These are phyloP conservation scores for Tetrastigma voinierianum DNA, from an alignment of 164 flowering plant genomes.

Conservation along the genomic window DNA sequence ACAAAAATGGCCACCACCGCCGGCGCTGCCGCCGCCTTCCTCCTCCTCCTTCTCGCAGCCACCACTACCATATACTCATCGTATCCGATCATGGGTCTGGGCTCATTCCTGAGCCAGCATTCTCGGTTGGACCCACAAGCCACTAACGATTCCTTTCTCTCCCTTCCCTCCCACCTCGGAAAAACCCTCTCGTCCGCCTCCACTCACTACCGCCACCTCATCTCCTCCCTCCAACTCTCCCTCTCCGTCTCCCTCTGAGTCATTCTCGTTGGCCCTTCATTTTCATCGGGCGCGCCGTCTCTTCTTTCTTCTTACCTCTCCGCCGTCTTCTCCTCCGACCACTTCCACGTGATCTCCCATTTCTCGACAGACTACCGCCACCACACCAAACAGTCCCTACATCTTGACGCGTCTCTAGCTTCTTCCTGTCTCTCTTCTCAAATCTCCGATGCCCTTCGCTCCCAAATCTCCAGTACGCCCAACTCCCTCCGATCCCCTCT, in stretches of 20 bases:
- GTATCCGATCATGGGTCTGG: constrained; percentile 65
- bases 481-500: constrained; percentile 48
- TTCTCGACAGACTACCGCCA: constrained; percentile 21
- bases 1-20: constrained; percentile 9
- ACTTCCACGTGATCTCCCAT: constrained; percentile 35
- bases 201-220: constrained; percentile 10
- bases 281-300: constrained; percentile 27
- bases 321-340: constrained; percentile 28
- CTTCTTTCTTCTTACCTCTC: constrained; percentile 32
- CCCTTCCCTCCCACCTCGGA: constrained; percentile 49
- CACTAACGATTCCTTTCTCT: constrained; percentile 57
- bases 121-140: constrained; percentile 66
- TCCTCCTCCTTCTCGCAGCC: constrained; percentile 27
- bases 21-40: constrained; percentile 16
- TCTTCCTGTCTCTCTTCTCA: constrained; percentile 25
- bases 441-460: constrained; percentile 21
- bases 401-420: constrained; percentile 24
- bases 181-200: constrained; percentile 27
- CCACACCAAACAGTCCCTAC: constrained; percentile 31
- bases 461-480: constrained; percentile 23
- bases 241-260: constrained; percentile 32
- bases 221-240: constrained; percentile 30
- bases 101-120: constrained; percentile 63
- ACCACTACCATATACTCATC: constrained; percentile 20
- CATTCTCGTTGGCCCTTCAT: constrained; percentile 36